phyloP scores from a whole-genome alignment of 1,139 yeast species.

The Suhomyces bokatorum region DNA sequence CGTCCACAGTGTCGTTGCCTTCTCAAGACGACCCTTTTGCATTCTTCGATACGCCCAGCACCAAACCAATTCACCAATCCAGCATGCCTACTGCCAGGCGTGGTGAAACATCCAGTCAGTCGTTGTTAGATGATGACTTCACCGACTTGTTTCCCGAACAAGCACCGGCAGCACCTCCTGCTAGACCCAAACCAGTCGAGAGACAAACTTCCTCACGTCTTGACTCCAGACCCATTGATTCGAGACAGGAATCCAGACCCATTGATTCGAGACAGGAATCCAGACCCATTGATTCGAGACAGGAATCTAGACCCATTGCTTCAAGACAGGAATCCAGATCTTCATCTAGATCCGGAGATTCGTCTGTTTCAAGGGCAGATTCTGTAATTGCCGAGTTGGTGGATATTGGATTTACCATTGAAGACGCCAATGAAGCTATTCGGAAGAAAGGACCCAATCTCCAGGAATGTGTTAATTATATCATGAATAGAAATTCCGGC shows the following conservation, averaged over 20 bases:
- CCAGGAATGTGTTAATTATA: constrained; percentile 64
- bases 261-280: background rate
- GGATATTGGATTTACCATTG: constrained; percentile 76
- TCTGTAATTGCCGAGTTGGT: constrained; percentile 65
- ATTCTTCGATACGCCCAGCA: constrained; percentile 13
- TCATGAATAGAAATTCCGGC: constrained; percentile 46
- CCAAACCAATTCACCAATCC: background rate
- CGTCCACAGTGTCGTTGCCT: constrained; percentile 10
- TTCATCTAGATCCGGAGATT: background rate
- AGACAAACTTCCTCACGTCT: background rate
- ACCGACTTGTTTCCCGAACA: constrained; percentile 34
- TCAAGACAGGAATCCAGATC: background rate
- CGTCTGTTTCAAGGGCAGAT: constrained; percentile 33
- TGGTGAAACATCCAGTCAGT: background rate
- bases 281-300: too few species aligned
- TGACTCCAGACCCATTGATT: background rate
- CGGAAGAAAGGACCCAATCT: constrained; percentile 57
- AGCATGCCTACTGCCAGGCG: background rate
- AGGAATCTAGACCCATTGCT: background rate
- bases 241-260: background rate
- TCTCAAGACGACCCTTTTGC: constrained; percentile 22
- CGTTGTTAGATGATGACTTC: constrained; percentile 45
- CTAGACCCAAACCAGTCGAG: background rate
- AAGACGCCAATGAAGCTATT: constrained; percentile 63
- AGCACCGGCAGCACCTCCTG: background rate